These are phyloP conservation scores for Amaranthus palmeri DNA, from an alignment of 148 eudicot genomes.

Conservation along the genomic window DNA sequence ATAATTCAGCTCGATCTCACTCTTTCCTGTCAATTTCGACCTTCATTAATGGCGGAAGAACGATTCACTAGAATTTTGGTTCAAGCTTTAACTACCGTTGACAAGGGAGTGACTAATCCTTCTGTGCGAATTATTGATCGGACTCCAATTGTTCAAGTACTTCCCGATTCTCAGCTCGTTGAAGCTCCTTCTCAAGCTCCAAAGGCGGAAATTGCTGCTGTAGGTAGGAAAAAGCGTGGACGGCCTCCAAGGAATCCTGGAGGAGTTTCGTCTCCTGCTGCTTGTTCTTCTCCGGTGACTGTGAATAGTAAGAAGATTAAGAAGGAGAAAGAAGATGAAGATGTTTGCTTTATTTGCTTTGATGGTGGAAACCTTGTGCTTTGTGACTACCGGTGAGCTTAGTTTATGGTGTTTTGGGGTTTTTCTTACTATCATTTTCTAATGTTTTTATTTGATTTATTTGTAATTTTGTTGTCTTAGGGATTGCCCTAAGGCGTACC, in stretches of 20 bases:
- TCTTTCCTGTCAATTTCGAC: background rate
- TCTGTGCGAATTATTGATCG: slow-evolving; percentile 14
- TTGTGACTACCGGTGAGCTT: slow-evolving; percentile 70
- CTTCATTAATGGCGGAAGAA: slow-evolving; percentile 23
- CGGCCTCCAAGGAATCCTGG: slow-evolving; percentile 51
- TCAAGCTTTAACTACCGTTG: slow-evolving; percentile 26
- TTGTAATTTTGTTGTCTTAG: slow-evolving; percentile 18
- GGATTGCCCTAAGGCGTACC: slow-evolving; percentile 96
- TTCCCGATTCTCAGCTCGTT: slow-evolving; percentile 27
- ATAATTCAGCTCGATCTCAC: background rate
- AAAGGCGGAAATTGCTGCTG: slow-evolving; percentile 14
- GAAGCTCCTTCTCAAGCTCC: slow-evolving; percentile 24
- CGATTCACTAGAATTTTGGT: slow-evolving; percentile 1
- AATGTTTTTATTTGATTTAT: background rate
- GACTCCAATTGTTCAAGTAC: slow-evolving; percentile 14
- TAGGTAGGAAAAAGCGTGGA: slow-evolving; percentile 51
- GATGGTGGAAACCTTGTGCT: slow-evolving; percentile 87
- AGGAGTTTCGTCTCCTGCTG: background rate
- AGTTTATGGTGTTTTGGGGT: slow-evolving; percentile 14
- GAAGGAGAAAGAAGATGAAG: slow-evolving; percentile 66
- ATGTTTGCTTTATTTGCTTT: slow-evolving; percentile 89
- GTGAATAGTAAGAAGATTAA: slow-evolving; percentile 28
- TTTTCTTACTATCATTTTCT: background rate
- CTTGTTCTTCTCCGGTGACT: slow-evolving; percentile 10
- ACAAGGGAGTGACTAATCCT: background rate